Percentiles rank a stretch among this genome's conserved stretches.
phyloP scores from a whole-genome alignment of 768 basidiomycete genomes.

The Macrocybe gigantea region DNA sequence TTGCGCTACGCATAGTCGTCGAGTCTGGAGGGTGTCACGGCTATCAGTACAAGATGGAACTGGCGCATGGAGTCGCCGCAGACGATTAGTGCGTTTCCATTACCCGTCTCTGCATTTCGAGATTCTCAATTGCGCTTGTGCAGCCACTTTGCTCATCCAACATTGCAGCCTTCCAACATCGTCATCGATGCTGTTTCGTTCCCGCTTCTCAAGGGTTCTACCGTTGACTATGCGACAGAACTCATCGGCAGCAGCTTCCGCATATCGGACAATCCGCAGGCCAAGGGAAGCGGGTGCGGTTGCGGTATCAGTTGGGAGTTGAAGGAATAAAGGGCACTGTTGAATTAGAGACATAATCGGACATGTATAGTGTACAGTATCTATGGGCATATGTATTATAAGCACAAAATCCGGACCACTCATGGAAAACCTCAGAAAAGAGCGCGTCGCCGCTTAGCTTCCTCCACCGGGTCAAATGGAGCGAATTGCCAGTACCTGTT shows the following conservation, averaged over 20 bases:
- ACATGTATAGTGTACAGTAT: no score
- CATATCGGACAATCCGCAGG: conserved; percentile 80
- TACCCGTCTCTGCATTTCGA: neutral
- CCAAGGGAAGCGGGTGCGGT: conserved; percentile 86
- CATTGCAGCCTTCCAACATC: conserved; percentile 65
- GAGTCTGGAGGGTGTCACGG: conserved; percentile 97
- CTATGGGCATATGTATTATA: neutral
- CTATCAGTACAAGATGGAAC: conserved; percentile 91
- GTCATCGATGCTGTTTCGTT: conserved; percentile 86
- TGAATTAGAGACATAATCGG: no score
- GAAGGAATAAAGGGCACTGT: conserved; percentile 32
- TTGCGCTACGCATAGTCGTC: conserved; percentile 77
- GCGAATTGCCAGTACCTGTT: conserved; percentile 18
- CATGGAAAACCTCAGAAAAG: neutral
- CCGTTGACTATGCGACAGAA: conserved; percentile 88
- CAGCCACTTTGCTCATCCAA: conserved; percentile 72
- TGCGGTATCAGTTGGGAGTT: conserved; percentile 97
- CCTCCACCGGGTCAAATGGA: conserved; percentile 20
- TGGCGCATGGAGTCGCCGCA: conserved; percentile 51
- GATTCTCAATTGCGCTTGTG: conserved; percentile 1
- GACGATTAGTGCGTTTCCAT: conserved; percentile 78
- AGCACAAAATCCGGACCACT: neutral
- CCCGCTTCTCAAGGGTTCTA: conserved; percentile 78
- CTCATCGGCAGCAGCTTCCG: conserved; percentile 92
- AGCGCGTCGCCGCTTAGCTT: neutral